Evolutionary conservation across 139 green algal genomes (phyloP), one percentile per base, ranked within the genome.

Genomic region (Zygnema cylindricum): DNA sequence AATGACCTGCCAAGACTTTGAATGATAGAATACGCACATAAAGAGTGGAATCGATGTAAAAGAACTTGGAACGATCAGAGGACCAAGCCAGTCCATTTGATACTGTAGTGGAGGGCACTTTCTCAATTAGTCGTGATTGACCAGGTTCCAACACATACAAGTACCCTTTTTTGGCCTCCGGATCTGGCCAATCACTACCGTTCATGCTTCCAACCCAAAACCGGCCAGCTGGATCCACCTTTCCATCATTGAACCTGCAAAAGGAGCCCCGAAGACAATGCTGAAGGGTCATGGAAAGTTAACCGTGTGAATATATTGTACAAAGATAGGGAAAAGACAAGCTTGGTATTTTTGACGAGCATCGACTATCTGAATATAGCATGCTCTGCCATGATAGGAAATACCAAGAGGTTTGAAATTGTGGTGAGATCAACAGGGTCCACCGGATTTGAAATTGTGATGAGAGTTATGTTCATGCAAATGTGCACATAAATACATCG

Each of bases 171-270:
- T 1, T 3, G 22, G 71, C 33, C 30, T 32, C 84, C 3, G 71
- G 33, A 2, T 54, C 35, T 39, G 82, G 75, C 11, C 86, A 43
- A 77, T 81, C 86, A 1, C n/a, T 43, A 16, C 43, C 38, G 42
- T 89, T 90, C 86, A 91, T 91, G 81, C 33, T 82, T 55, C 86
- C 86, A 25, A 55, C 81, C 86, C 85, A 90, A 32, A 90, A 90
- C 3, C 85, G 41, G n/a, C 85, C 85, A 23, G 43, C 11, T 1
- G 85, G 85, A 69, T 90, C 78, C 0, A 77, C 85, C 78, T 90
- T 90, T n/a, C 79, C 85, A 39, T 90, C 85, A 55, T 90, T 90
- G 85, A 82, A 90, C 32, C 85, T 86, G 81, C 16, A 25, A 7
- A 63, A 63, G 49, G 16, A 16, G 49, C 49, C 7, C 49, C 16